A percentile compares a stretch with the other conserved stretches of the same genome.
These are phyloP conservation scores for Nigrospora sphaerica DNA, from an alignment of 2,329 filamentous ascomycete genomes.

Conservation along the genomic window DNA sequence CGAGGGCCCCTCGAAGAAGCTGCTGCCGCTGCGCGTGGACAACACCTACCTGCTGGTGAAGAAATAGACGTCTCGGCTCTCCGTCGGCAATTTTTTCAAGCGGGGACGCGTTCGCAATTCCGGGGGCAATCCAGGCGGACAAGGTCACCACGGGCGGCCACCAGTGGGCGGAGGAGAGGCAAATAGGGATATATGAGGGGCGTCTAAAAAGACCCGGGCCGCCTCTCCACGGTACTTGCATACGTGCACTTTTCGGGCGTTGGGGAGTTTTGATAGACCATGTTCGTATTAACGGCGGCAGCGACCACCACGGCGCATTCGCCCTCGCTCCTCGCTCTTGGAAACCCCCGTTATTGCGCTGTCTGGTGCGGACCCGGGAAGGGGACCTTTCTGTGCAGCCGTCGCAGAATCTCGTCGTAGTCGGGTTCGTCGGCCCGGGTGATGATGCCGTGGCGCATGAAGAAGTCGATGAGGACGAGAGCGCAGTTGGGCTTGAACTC, in stretches of 20 bases:
- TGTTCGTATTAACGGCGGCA: too few species aligned
- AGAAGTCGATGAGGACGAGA: slow-evolving; percentile 79
- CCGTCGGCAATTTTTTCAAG: background rate
- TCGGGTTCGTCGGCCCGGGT: slow-evolving; percentile 72
- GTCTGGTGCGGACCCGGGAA: slow-evolving; percentile 63
- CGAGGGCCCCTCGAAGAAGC: slow-evolving; percentile 91
- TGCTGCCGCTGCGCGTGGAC: slow-evolving; percentile 86
- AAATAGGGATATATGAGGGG: too few species aligned
- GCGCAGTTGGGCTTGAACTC: slow-evolving; percentile 93
- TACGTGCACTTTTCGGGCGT: background rate
- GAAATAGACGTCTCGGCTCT: slow-evolving; percentile 49
- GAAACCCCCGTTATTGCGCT: background rate
- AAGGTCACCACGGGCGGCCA: too few species aligned
- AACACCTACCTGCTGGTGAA: slow-evolving; percentile 90
- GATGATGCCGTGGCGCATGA: slow-evolving; percentile 76
- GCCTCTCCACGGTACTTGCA: too few species aligned
- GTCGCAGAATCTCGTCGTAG: slow-evolving; percentile 66
- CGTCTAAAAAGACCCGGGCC: too few species aligned
- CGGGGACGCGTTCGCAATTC: too few species aligned
- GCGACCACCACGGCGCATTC: background rate
- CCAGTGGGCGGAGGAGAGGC: too few species aligned
- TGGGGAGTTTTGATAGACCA: too few species aligned
- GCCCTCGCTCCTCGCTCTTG: too few species aligned
- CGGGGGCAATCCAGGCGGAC: too few species aligned
- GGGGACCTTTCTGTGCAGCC: slow-evolving; percentile 71